phyloP scores from a whole-genome alignment of 805 yeast species.

The Brettanomyces sp. region DNA sequence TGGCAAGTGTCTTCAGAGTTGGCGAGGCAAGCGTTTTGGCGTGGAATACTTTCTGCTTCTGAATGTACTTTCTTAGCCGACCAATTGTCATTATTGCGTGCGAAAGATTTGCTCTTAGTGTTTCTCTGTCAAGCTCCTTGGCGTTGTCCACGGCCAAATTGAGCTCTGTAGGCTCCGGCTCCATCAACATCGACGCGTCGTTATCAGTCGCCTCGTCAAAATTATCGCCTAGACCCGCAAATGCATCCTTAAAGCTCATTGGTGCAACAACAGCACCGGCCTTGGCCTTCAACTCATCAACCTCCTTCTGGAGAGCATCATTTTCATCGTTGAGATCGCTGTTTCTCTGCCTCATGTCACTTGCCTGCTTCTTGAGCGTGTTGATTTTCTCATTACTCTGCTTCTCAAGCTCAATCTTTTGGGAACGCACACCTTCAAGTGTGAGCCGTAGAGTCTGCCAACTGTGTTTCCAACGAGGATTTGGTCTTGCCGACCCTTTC shows the following conservation, averaged over 20 bases:
- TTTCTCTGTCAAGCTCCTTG: slow-evolving; percentile 51
- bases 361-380: slow-evolving; percentile 32
- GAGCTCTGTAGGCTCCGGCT: slow-evolving; percentile 28
- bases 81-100: slow-evolving; percentile 57
- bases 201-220: slow-evolving; percentile 5
- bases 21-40: no score
- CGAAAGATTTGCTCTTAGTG: slow-evolving; percentile 51
- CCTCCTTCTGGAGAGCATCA: slow-evolving; percentile 40
- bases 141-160: slow-evolving; percentile 28
- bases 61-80: slow-evolving; percentile 43
- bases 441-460: slow-evolving; percentile 33
- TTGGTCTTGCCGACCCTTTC: slow-evolving; percentile 31
- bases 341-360: slow-evolving; percentile 41
- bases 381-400: slow-evolving; percentile 29
- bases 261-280: background rate
- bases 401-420: slow-evolving; percentile 29
- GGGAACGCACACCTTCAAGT: slow-evolving; percentile 36
- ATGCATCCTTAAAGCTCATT: background rate
- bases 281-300: slow-evolving; percentile 15
- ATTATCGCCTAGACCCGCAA: background rate
- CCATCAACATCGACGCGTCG: slow-evolving; percentile 19
- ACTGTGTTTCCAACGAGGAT: slow-evolving; percentile 10
- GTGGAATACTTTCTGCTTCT: slow-evolving; percentile 8
- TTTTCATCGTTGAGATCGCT: slow-evolving; percentile 62
- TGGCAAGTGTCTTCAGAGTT: background rate